Evolutionary conservation across 2,329 filamentous ascomycete genomes (phyloP), one percentile per base, ranked within the genome.

Genomic region (Aureobasidium sp.): DNA sequence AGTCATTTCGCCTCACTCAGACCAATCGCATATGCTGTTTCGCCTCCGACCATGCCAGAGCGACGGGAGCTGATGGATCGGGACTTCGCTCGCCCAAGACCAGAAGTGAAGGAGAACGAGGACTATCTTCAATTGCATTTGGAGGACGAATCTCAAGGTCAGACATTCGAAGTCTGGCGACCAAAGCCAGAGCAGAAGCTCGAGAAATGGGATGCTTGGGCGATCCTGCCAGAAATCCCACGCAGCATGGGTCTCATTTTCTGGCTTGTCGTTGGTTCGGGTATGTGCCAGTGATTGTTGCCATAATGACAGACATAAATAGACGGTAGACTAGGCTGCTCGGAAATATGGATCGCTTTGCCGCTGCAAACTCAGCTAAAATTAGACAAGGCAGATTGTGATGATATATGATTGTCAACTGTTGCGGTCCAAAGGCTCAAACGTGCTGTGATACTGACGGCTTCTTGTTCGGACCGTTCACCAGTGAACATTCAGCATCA

Each of bases 1-100:
- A 53, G 37, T 25, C 50, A 61, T 16, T 48, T 59, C 3, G 61
- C 61, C 6, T 47, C 59, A 15, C 16, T 54, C n/a, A 52, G 45
- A 10, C 85, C 85, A 0, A 76, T 87, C 48, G 75, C 76, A 1
- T 87, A 87, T 67, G 82, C 83, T 29, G 80, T 86, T 59, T 81
- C 81, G 65, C 85, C 85, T 0, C 85, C 85, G 0, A 72, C 68
- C 2, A 79, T 84, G 74, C 82, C 83, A 0, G 80, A 84, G 34
- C 78, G 84, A 16, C 79, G 85, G 67, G 77, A 83, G 3, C 71
- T 87, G 16, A 73, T 87, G 52, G 72, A 76, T 2, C 76, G 83
- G 7, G 83, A 86, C 66, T 76, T 83, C 13, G 80, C 80, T 3
- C 76, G 81, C 63, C 81, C 81, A 13, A 49, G 47, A 45, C 47